Base-by-base conservation (phyloP, 805 yeast genomes). In the Metschnikowia koreensis region DNA sequence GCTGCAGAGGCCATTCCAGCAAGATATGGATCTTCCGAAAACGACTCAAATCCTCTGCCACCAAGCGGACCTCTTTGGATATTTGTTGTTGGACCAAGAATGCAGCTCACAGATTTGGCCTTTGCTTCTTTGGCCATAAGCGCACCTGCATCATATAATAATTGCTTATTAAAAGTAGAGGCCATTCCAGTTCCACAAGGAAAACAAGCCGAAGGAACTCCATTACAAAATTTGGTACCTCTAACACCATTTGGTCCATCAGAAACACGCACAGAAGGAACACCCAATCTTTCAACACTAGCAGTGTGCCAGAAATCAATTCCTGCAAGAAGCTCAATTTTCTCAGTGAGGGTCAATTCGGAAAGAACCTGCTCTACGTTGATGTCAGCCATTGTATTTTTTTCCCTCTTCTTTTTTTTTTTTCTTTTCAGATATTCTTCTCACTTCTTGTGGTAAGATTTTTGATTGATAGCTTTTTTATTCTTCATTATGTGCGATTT, bases 301-400 rank as follows among this genome's bases (percentile, higher is more conserved):
- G 50, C 58, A 2, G 83, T 80, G 65, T 79, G 82, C 83, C 83
- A 80, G 62, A 71, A 70, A 59, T 80, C 83, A 41, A 63, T 61
- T 34, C 82, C 80, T 15, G 76, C 60, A 34, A 69, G 43, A n/a
- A 76, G 65, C 3, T 58, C 45, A 45, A 65, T 57, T 41, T 67
- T 68, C 46, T 68, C 71, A 10, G 53, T 53, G 3, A 62, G 50
- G 26, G 69, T 63, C 46, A 70, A 57, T 55, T 65, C 56, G 16
- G 57, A 45, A 26, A 68, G 59, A 2, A 52, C 51, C 33, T 55
- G 39, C 39, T 67, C 70, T 46, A 67, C 59, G 57, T 68, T 61
- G 41, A 67, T 47, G 38, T 46, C 55, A 13, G 60, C 45, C 60
- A 57, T 57, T 34, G 22, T 49, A 7, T 42, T 31, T n/a, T 41